Percentiles rank a stretch among this genome's conserved stretches.
These are phyloP conservation scores for Artemisia argyi DNA, from an alignment of 129 eudicot species.

Conservation along the genomic window DNA sequence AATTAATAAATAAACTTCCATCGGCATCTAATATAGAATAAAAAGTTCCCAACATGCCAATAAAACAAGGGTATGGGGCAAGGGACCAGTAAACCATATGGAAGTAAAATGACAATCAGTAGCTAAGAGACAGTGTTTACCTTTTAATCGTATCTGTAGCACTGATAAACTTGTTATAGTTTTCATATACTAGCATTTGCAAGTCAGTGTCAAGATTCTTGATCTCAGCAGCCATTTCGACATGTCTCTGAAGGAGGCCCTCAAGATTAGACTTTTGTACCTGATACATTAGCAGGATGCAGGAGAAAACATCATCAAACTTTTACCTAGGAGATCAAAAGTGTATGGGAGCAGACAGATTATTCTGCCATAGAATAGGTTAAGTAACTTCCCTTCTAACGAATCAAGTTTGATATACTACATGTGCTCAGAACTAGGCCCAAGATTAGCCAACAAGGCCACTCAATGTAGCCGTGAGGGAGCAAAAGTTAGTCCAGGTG, in stretches of 20 bases:
- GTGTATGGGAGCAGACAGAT: slow-evolving; percentile 1
- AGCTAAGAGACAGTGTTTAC: slow-evolving; percentile 31
- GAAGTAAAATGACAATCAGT: no score
- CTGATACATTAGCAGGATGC: slow-evolving; percentile 40
- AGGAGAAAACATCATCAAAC: neutral
- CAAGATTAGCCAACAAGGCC: neutral
- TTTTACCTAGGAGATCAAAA: slow-evolving; percentile 18
- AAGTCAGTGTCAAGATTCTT: slow-evolving; percentile 96
- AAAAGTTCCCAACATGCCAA: neutral
- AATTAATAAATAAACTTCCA: slow-evolving; percentile 3
- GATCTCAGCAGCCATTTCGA: slow-evolving; percentile 99
- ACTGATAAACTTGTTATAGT: slow-evolving; percentile 96
- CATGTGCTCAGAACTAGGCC: slow-evolving; percentile 5
- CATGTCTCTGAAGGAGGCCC: slow-evolving; percentile 93
- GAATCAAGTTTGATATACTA: neutral
- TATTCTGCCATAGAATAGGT: neutral
- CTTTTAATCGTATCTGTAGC: slow-evolving; percentile 96
- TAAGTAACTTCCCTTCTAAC: slow-evolving; percentile 8
- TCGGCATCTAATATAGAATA: slow-evolving; percentile 15
- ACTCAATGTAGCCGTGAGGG: no score
- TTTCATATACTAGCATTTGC: slow-evolving; percentile 97
- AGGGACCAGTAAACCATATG: no score
- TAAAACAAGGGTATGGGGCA: no score
- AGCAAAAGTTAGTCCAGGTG: no score
- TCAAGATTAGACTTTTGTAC: slow-evolving; percentile 94